Evolutionary conservation across 2,329 filamentous ascomycete genomes (phyloP).

Genomic region (Ophiobolus disseminans): DNA sequence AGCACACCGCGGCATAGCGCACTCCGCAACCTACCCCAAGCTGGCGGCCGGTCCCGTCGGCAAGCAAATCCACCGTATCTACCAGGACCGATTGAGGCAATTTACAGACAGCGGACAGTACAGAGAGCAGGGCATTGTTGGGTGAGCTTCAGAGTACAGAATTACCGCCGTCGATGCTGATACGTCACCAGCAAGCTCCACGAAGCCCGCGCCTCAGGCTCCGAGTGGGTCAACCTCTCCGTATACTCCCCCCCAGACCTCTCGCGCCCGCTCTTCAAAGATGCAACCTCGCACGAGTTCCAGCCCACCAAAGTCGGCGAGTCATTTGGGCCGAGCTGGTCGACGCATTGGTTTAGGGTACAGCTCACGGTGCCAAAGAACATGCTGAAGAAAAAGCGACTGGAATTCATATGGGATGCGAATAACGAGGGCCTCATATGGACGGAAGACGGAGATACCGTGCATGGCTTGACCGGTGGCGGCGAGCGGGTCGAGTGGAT

Average conservation of each 20-base stretch:
- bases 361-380: conserved; percentile 77
- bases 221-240: conserved; percentile 80
- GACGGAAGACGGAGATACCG: conserved; percentile 84
- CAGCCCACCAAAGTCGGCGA: conserved; percentile 75
- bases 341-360: conserved; percentile 96
- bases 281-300: conserved; percentile 80
- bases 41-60: conserved; percentile 47
- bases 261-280: conserved; percentile 82
- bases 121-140: conserved; percentile 73
- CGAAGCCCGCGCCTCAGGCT: conserved; percentile 71
- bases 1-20: conserved; percentile 36
- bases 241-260: conserved; percentile 85
- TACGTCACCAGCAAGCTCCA: conserved; percentile 68
- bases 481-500: conserved; percentile 93
- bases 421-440: conserved; percentile 95
- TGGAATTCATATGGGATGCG: conserved; percentile 97
- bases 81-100: conserved; percentile 80
- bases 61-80: conserved; percentile 76
- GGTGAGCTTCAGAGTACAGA: conserved; percentile 60
- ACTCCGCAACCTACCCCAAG: conserved; percentile 40
- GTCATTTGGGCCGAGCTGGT: conserved; percentile 92
- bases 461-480: conserved; percentile 90
- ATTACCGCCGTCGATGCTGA: conserved; percentile 14
- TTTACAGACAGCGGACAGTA: conserved; percentile 79
- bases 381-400: conserved; percentile 75